Percentiles rank a stretch among this genome's conserved stretches.
Evolutionary conservation across 441 rosid species (phyloP).

Genomic region (Croton setiger): DNA sequence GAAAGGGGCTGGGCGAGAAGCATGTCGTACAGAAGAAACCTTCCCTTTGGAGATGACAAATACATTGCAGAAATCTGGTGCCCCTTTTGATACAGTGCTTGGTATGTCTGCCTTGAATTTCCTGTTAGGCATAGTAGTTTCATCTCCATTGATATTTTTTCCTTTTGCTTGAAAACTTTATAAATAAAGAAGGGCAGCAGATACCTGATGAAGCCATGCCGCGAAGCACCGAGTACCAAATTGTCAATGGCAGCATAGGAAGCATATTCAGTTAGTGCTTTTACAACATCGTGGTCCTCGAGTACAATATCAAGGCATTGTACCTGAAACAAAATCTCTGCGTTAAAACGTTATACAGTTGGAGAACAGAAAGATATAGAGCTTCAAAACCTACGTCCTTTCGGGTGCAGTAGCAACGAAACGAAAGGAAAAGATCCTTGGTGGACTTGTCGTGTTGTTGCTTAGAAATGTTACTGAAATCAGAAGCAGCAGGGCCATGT

Average conservation of each 20-base stretch:
- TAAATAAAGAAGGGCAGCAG: background rate
- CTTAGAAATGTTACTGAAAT: constrained; percentile 26
- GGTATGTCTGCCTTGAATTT: constrained; percentile 72
- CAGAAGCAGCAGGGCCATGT: constrained; percentile 15
- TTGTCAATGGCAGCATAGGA: constrained; percentile 64
- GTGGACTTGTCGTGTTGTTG: constrained; percentile 42
- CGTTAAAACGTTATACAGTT: background rate
- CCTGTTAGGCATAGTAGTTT: constrained; percentile 28
- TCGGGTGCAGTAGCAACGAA: constrained; percentile 85
- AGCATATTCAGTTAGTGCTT: constrained; percentile 67
- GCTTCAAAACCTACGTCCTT: constrained; percentile 54
- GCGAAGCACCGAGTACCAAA: constrained; percentile 77
- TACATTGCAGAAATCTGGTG: constrained; percentile 89
- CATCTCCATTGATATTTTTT: background rate
- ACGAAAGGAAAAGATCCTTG: constrained; percentile 62
- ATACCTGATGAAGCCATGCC: constrained; percentile 73
- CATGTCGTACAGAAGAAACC: constrained; percentile 54
- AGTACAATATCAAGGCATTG: constrained; percentile 61
- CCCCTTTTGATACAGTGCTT: constrained; percentile 52
- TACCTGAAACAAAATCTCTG: constrained; percentile 33
- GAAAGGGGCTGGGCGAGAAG: constrained; percentile 62
- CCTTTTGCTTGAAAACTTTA: background rate
- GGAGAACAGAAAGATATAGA: background rate
- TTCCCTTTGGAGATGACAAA: constrained; percentile 75
- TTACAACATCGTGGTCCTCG: constrained; percentile 62